A percentile compares a stretch with the other conserved stretches of the same genome.
Conservation (phyloP, 305 asterid species). For the Fraxinus latifolia region DNA sequence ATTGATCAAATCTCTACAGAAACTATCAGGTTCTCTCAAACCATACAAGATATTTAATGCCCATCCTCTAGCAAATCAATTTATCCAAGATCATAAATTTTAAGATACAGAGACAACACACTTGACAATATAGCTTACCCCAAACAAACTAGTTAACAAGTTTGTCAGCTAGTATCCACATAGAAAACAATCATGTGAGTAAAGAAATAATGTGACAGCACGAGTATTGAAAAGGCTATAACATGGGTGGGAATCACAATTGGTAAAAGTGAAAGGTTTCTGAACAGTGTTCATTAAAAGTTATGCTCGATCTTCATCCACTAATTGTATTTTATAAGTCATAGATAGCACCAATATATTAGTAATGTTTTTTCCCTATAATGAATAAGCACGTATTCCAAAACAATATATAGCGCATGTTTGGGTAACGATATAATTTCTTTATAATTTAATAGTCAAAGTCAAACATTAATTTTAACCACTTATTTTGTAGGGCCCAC, state of each 20-base stretch:
- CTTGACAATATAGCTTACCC: background rate
- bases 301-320: background rate
- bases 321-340: background rate
- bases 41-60: background rate
- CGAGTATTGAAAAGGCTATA: background rate
- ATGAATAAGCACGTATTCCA: background rate
- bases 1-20: constrained; percentile 15
- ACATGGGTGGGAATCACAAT: background rate
- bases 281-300: background rate
- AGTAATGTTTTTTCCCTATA: background rate
- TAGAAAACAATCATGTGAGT: background rate
- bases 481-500: background rate
- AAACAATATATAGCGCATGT: background rate
- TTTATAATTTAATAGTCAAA: background rate
- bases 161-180: background rate
- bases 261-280: background rate
- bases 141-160: background rate
- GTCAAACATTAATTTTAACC: background rate
- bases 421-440: background rate
- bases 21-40: background rate
- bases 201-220: background rate
- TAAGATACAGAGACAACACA: background rate
- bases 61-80: background rate
- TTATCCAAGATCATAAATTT: background rate
- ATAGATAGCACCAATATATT: background rate